phyloP scores from a whole-genome alignment of 2,329 filamentous ascomycete genomes.

The Plectosphaerella cucumerina region DNA sequence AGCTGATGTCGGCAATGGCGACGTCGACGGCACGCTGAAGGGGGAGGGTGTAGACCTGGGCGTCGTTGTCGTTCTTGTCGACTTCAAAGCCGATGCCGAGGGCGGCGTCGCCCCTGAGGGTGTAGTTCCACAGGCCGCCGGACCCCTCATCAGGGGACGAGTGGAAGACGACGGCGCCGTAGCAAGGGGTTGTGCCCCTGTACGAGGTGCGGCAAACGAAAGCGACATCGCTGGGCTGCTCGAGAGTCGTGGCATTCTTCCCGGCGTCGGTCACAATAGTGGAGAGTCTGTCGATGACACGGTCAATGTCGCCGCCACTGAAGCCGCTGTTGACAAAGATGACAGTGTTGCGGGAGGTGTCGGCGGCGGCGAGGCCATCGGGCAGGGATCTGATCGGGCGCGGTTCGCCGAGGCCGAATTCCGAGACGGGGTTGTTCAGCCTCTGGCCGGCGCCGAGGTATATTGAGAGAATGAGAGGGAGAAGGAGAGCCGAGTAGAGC shows the following conservation, averaged over 20 bases:
- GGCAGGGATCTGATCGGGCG: constrained; percentile 57
- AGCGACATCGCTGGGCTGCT: constrained; percentile 22
- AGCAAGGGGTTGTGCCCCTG: constrained; percentile 65
- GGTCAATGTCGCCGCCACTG: constrained; percentile 65
- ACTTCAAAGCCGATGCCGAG: constrained; percentile 54
- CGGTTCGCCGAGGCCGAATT: constrained; percentile 66
- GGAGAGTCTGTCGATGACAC: constrained; percentile 61
- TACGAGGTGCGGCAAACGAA: constrained; percentile 53
- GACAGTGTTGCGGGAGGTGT: constrained; percentile 54
- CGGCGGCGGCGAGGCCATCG: not conserved
- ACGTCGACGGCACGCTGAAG: constrained; percentile 65
- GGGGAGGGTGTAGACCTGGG: constrained; percentile 62
- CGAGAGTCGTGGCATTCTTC: constrained; percentile 17
- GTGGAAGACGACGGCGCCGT: constrained; percentile 67
- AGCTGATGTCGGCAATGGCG: constrained; percentile 45
- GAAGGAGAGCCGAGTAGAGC: constrained; percentile 51
- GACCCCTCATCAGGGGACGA: constrained; percentile 61
- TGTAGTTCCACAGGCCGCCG: constrained; percentile 63
- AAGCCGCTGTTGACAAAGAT: constrained; percentile 75
- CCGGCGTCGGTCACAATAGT: constrained; percentile 13
- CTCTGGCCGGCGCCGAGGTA: constrained; percentile 74
- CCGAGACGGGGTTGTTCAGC: constrained; percentile 73
- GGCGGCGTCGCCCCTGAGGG: constrained; percentile 58
- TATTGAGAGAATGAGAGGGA: constrained; percentile 54
- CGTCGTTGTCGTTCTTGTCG: constrained; percentile 53